These are phyloP conservation scores for Macrophomina pseudophaseolina DNA, from an alignment of 2,329 filamentous ascomycete genomes.

Conservation along the genomic window DNA sequence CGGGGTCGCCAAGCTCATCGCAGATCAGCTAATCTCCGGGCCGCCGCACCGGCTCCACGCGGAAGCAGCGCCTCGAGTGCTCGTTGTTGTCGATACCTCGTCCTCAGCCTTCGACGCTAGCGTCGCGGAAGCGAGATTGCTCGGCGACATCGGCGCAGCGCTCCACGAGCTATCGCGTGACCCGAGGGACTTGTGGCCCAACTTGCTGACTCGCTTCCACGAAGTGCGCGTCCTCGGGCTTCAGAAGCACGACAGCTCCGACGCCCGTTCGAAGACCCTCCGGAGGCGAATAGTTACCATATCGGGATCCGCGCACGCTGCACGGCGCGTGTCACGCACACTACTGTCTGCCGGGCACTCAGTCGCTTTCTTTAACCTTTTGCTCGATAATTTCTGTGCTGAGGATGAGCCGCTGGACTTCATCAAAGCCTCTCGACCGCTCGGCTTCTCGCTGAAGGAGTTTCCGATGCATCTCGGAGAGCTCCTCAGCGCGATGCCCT, in stretches of 20 bases:
- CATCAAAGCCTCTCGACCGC: slow-evolving; percentile 29
- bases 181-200: background rate
- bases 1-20: slow-evolving; percentile 33
- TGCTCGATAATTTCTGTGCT: slow-evolving; percentile 28
- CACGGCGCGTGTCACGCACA: slow-evolving; percentile 4
- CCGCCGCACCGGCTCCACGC: slow-evolving; percentile 28
- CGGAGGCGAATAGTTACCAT: slow-evolving; percentile 23
- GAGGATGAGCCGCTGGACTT: slow-evolving; percentile 29
- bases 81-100: slow-evolving; percentile 35
- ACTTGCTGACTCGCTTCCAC: slow-evolving; percentile 25
- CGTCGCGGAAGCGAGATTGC: slow-evolving; percentile 28
- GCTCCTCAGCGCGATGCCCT: slow-evolving; percentile 33
- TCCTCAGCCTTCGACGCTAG: slow-evolving; percentile 31
- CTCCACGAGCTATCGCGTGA: slow-evolving; percentile 4
- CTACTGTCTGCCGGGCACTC: slow-evolving; percentile 31
- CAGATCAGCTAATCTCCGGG: slow-evolving; percentile 28
- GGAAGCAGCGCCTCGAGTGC: slow-evolving; percentile 30
- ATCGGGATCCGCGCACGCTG: slow-evolving; percentile 15
- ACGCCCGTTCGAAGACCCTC: slow-evolving; percentile 21
- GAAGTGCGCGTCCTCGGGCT: slow-evolving; percentile 30
- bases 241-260: slow-evolving; percentile 6
- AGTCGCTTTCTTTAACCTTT: slow-evolving; percentile 26
- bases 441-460: slow-evolving; percentile 29
- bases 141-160: slow-evolving; percentile 21
- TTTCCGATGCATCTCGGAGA: slow-evolving; percentile 33